phyloP scores from a whole-genome alignment of 306 rosid species.

The Malus asiatica region DNA sequence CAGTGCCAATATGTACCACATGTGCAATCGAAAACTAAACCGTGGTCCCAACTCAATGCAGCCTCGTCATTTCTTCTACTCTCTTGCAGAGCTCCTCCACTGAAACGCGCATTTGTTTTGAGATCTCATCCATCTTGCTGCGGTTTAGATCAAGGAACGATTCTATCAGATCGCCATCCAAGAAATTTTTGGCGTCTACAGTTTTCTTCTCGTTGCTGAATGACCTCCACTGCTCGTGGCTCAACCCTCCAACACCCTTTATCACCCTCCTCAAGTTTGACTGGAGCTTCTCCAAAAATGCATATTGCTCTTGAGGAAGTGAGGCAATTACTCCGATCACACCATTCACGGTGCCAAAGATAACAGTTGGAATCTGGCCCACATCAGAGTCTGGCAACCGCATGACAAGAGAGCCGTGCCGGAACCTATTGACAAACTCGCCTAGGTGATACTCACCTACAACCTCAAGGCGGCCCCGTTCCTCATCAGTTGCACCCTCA shows the following conservation, averaged over 20 bases:
- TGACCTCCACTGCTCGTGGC: constrained; percentile 98
- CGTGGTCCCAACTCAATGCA: constrained; percentile 46
- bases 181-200: constrained; percentile 71
- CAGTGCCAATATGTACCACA: background rate
- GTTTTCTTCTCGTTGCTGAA: constrained; percentile 88
- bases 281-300: constrained; percentile 86
- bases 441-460: constrained; percentile 94
- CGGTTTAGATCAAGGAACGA: constrained; percentile 91
- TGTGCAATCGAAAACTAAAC: background rate
- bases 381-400: constrained; percentile 92
- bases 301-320: constrained; percentile 80
- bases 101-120: constrained; percentile 58
- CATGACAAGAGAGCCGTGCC: constrained; percentile 88
- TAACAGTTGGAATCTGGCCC: constrained; percentile 90
- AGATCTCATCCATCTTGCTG: constrained; percentile 79
- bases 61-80: constrained; percentile 86
- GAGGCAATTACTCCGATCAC: constrained; percentile 97
- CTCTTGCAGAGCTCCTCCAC: constrained; percentile 97
- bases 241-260: constrained; percentile 93
- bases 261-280: constrained; percentile 85
- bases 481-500: constrained; percentile 93
- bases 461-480: constrained; percentile 85
- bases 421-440: constrained; percentile 75
- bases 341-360: constrained; percentile 90
- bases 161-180: constrained; percentile 95